Base-by-base conservation (phyloP, 108 stramenopile species). In the Skeletonema costatum region DNA sequence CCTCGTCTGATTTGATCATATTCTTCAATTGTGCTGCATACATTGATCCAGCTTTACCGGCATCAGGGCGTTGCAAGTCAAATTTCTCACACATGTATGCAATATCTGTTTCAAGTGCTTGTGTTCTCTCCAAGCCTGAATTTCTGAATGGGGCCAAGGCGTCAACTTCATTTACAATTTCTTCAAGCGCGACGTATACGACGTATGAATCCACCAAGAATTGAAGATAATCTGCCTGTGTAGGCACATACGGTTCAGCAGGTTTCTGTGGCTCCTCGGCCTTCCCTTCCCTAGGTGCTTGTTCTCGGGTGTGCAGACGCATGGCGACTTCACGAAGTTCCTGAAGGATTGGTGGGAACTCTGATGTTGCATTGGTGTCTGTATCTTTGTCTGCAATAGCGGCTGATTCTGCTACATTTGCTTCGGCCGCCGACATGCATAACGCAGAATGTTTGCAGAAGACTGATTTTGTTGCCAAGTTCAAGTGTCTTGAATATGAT, bases 291-390 rank as follows among this genome's bases (percentile, higher is more conserved):
- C 90, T 87, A 31, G 97, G 97, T 10, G 96, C 90, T 70, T 98
- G 97, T 58, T 85, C 80, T 60, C 85, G 76, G 21, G 97, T 98
- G 75, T 98, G 97, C 50, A 98, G 72, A 71, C 85, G 88, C 97
- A 98, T 98, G 46, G 97, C 97, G 10, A 92, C 93, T 39, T 88
- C 90, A 32, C 96, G 85, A 46, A 98, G 86, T 69, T 97, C 97
- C n/a, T 50, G 58, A 31, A 81, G 69, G 25, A 81, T 81, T 17
- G 73, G 62, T 25, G 70, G 70, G 36, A 70, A 70, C 16, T 46
- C 44, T 46, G 16, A 46, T 46, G 44, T n/a, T 46, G 44, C 2
- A 46, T 16, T 46, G 3, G 4, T 2, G 44, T 46, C 44, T 17
- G 11, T 30, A 11, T 33, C 69, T 17, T 39, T 39, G 11, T 32